Conservation (phyloP, 768 basidiomycete genomes). For the Trametopsis cervina region DNA sequence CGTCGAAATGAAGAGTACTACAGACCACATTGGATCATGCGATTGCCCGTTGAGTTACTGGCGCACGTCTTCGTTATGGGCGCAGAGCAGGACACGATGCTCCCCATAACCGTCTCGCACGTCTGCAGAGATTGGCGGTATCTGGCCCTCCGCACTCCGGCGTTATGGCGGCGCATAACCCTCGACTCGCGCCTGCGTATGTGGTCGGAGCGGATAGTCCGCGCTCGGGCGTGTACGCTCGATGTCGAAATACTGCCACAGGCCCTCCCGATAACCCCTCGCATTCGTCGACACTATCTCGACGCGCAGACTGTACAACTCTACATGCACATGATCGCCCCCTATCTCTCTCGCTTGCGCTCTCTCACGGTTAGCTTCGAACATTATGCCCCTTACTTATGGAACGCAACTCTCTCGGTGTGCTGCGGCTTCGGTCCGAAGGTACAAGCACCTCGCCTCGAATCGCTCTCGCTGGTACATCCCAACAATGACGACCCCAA, state of each 20-base stretch:
- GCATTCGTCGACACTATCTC: constrained; percentile 26
- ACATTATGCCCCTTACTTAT: constrained; percentile 55
- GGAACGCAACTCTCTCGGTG: constrained; percentile 57
- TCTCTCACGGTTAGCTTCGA: constrained; percentile 53
- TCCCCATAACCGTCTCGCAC: constrained; percentile 60
- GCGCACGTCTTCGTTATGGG: constrained; percentile 58
- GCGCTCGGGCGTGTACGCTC: constrained; percentile 53
- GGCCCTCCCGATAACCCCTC: not conserved
- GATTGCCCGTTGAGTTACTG: constrained; percentile 58
- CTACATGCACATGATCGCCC: constrained; percentile 50
- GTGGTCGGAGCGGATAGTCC: constrained; percentile 57
- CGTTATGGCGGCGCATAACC: constrained; percentile 57
- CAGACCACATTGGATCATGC: constrained; percentile 43
- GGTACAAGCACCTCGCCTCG: constrained; percentile 36
- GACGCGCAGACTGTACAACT: constrained; percentile 46
- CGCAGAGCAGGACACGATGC: constrained; percentile 45
- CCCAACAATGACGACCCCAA: constrained; percentile 64
- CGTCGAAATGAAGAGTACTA: constrained; percentile 13
- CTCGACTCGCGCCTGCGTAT: constrained; percentile 43
- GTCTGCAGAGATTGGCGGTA: constrained; percentile 62
- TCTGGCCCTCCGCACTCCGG: constrained; percentile 51
- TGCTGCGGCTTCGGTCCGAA: constrained; percentile 34
- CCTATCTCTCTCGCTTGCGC: constrained; percentile 48
- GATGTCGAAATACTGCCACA: constrained; percentile 36
- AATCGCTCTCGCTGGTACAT: constrained; percentile 51